Evolutionary conservation across 257 asterid species (phyloP).

Genomic region (Jacaranda copaia): DNA sequence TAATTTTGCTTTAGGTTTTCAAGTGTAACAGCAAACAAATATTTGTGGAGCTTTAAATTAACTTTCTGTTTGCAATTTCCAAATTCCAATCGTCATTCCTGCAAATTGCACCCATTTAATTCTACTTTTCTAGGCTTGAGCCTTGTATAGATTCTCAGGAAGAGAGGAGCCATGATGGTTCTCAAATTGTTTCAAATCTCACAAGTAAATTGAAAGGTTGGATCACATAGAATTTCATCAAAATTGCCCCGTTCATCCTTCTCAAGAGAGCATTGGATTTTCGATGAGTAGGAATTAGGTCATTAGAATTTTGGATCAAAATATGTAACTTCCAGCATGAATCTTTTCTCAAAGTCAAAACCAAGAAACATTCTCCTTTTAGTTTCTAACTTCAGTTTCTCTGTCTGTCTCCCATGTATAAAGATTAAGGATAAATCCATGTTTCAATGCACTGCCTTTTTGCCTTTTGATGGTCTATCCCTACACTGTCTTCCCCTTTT

Average conservation of each 20-base stretch:
- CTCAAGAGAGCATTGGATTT: not conserved
- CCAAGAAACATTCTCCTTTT: not conserved
- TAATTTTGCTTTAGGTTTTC: constrained; percentile 34
- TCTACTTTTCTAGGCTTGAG: not conserved
- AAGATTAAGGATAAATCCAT: constrained; percentile 14
- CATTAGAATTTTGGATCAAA: constrained; percentile 28
- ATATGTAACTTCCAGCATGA: not conserved
- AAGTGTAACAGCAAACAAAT: constrained; percentile 29
- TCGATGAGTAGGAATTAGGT: not conserved
- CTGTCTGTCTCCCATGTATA: not conserved
- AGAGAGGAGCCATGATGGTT: too few relatives aligned
- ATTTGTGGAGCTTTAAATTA: not conserved
- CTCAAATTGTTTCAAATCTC: too few relatives aligned
- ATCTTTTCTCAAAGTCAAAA: constrained; percentile 15
- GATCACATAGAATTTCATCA: too few relatives aligned
- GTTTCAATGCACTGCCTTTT: constrained; percentile 71
- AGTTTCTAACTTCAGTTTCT: too few relatives aligned
- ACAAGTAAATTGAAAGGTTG: too few relatives aligned
- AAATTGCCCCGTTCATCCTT: too few relatives aligned
- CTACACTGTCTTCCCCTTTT: constrained; percentile 39
- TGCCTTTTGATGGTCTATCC: constrained; percentile 44
- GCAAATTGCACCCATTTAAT: not conserved
- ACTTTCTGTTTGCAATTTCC: constrained; percentile 31
- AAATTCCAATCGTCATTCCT: constrained; percentile 16
- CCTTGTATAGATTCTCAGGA: too few relatives aligned